Evolutionary conservation across 305 asterid species (phyloP), one percentile per base, ranked within the genome.

Genomic region (Plantago lanceolata): DNA sequence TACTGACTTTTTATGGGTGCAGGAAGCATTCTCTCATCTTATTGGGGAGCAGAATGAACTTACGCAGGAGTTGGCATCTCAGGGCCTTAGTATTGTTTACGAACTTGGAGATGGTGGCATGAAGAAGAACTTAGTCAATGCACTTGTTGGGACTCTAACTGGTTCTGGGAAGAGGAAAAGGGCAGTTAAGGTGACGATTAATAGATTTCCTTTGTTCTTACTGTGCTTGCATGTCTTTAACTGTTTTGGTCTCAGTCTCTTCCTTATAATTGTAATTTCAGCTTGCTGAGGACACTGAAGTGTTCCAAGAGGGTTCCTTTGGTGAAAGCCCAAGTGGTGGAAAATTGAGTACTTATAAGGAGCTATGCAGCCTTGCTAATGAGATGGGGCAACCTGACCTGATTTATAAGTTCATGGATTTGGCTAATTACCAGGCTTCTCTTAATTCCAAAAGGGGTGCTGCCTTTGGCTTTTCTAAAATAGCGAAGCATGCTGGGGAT

Each of bases 371-470:
- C 82, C 82, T 94, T n/a, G 99, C 99, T 64, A 94, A 90, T 67
- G 99, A 94, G 79, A 90, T 94, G 97, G 99, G 99, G 48, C 96
- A 94, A 70, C 99, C 99, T 4, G 99, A 94, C 78, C 80, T 94
- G 72, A 88, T 94, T 48, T 94, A 94, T 76, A 94, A 94, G 71
- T 94, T 94, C 79, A 94, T 94, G 99, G 97, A 94, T 78, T 82
- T 94, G 68, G 96, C 99, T 61, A 94, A 94, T 77, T 85, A 94
- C 71, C 99, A 90, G 73, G 89, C 97, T 66, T 90, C 99, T 67
- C 82, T 94, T 63, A 88, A 90, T 76, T 94, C 99, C 48, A 94
- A 90, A 82, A 81, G 99, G 75, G 99, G 97, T 65, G 99, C 95
- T 53, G 99, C 99, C 67, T 94, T 90, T 85, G 99, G 99, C 64